Base-by-base conservation (phyloP, 495 filamentous ascomycete genomes). In the Pseudomonodictys pantanalensis region DNA sequence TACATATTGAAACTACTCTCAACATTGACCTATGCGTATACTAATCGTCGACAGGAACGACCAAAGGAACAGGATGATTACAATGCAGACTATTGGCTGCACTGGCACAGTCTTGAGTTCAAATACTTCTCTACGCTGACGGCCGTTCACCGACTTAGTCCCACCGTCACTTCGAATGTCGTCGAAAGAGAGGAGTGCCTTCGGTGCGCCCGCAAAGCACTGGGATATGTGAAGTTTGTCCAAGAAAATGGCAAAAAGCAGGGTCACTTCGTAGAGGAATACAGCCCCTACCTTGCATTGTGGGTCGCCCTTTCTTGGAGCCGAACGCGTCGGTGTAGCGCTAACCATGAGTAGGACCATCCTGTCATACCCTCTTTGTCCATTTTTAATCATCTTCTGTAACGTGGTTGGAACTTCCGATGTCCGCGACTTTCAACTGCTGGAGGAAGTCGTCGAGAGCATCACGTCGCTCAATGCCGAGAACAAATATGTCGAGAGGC, bases 301-400 rank as follows among this genome's bases (percentile, higher is more conserved):
- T 56, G 30, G 33, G 23, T 43, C 24, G 2, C 4, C n/a, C 17
- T 11, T 23, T 20, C 2, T 15, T 3, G 12, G 12, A 35, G 10
- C 25, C 24, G 29, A 6, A n/a, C 23, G 11, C 7, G 6, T 11
- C 3, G 10, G n/a, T n/a, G 11, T 9, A n/a, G 9, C 12, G 41
- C 42, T 52, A 23, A 52, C 9, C 12, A 11, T 24, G 1, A 6
- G 4, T n/a, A 57, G 54, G 55, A 58, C 32, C 8, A 51, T 51
- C 24, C 55, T 58, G 7, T 58, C 55, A 2, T 50, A 50, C 33
- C 33, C 55, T 2, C 46, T 58, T 5, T 25, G 29, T 22, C 55
- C 55, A 4, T 58, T 58, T 29, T 58, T 50, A 15, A 33, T 58
- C 8, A 7, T 58, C 12, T 58, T 58, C 45, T 58, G 55, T 46